Evolutionary conservation across 371 early-diverging fungal genomes (phyloP), one percentile per base, ranked within the genome.

Genomic region (Mycotypha africana): DNA sequence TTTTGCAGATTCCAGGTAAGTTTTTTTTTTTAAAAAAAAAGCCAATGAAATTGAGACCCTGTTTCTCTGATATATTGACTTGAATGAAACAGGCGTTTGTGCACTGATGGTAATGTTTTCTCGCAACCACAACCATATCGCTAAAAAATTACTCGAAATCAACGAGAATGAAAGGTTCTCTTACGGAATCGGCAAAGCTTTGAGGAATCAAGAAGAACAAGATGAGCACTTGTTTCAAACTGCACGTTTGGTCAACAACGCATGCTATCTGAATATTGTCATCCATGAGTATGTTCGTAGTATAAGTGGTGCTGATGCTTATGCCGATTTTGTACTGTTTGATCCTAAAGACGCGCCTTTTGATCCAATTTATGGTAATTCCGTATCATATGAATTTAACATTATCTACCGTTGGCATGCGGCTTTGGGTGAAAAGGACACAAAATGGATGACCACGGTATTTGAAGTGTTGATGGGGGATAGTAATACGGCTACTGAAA

Each of bases 81-180:
- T n/a, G n/a, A n/a, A n/a, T n/a, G n/a, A n/a, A n/a, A n/a, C n/a
- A n/a, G n/a, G n/a, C 33, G 73, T 74, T 15, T 62, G 49, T 12
- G 54, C 61, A 30, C 33, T 78, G 15, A 34, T 76, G 31, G 63
- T 74, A 8, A 15, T 78, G 5, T 78, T 78, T 45, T 69, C 72
- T 4, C 60, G 79, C 20, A 78, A 78, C 41, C 79, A 78, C 45
- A 78, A 76, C 28, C 67, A 59, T 45, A 76, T 78, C 51, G 76
- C 76, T 10, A 49, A 70, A 33, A 51, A 49, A 19, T 52, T 78
- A 7, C 19, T 72, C 10, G 69, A 67, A 38, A 60, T 52, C n/a
- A 73, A 73, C 45, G 69, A 72, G 52, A 58, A 60, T 19, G 59
- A 45, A 0, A 58, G 60, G 4, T 76, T 75, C 38, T 67, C 66